phyloP scores from a whole-genome alignment of 1,139 yeast genomes.

The Scheffersomyces illinoinensis region DNA sequence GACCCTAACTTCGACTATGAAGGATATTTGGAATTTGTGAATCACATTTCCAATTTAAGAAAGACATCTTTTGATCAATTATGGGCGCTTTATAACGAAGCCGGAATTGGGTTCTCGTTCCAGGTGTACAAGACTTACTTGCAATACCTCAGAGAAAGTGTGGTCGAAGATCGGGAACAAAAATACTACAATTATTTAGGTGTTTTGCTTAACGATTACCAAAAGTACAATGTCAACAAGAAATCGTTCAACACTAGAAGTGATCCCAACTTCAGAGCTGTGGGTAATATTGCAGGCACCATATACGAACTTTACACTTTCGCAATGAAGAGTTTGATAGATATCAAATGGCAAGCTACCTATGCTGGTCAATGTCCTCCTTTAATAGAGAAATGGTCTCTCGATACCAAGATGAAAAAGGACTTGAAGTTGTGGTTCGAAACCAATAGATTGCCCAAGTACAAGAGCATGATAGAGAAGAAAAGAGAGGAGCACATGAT shows the following conservation, averaged over 20 bases:
- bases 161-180: constrained; percentile 16
- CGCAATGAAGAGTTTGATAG: constrained; percentile 29
- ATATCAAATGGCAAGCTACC: constrained; percentile 28
- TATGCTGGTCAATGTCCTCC: constrained; percentile 33
- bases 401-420: constrained; percentile 29
- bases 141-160: constrained; percentile 20
- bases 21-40: constrained; percentile 31
- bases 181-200: constrained; percentile 25
- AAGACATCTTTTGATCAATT: constrained; percentile 28
- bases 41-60: constrained; percentile 28
- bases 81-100: constrained; percentile 33
- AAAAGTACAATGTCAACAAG: constrained; percentile 17
- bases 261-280: constrained; percentile 7
- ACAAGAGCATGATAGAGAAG: constrained; percentile 24
- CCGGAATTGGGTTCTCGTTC: constrained; percentile 26
- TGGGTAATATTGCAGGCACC: constrained; percentile 17
- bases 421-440: constrained; percentile 23
- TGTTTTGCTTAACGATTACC: constrained; percentile 21
- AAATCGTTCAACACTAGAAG: constrained; percentile 28
- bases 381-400: constrained; percentile 40
- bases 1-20: constrained; percentile 43
- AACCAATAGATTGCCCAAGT: constrained; percentile 20
- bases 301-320: constrained; percentile 25
- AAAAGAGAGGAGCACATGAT: constrained; percentile 31
- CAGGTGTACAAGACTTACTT: constrained; percentile 26